phyloP scores from a whole-genome alignment of 345 rosid species.

The Brassica incana region DNA sequence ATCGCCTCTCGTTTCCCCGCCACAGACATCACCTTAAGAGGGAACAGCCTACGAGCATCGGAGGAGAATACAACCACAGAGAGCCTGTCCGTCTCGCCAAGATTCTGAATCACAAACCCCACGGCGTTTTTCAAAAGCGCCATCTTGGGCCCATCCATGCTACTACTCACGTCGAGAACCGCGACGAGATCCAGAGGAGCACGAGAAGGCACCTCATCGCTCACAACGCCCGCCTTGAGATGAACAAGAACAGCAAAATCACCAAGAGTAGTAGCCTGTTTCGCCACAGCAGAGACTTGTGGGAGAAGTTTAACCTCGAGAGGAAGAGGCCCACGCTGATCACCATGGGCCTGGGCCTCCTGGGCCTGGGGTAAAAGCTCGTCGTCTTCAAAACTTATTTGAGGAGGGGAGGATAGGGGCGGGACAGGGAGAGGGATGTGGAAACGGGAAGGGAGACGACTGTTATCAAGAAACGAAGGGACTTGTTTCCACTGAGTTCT shows the following conservation, averaged over 20 bases:
- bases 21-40: constrained; percentile 73
- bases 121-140: constrained; percentile 82
- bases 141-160: constrained; percentile 86
- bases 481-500: constrained; percentile 81
- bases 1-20: constrained; percentile 70
- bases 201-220: constrained; percentile 41
- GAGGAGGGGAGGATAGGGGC: constrained; percentile 32
- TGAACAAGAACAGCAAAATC: constrained; percentile 78
- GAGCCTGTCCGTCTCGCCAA: constrained; percentile 78
- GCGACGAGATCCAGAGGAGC: constrained; percentile 88
- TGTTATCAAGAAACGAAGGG: constrained; percentile 28
- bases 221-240: constrained; percentile 68
- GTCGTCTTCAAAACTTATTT: constrained; percentile 77
- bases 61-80: constrained; percentile 88
- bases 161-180: constrained; percentile 94
- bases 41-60: constrained; percentile 71
- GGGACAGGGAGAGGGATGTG: constrained; percentile 44
- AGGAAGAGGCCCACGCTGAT: constrained; percentile 23
- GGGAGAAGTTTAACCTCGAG: constrained; percentile 31
- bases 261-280: constrained; percentile 44
- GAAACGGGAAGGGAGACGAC: constrained; percentile 27
- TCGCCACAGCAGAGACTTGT: constrained; percentile 51
- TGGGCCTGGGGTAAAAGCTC: constrained; percentile 49
- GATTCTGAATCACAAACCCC: constrained; percentile 91
- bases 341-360: background rate